Evolutionary conservation across 2,329 filamentous ascomycete species (phyloP).

Genomic region (Lomentospora prolificans): DNA sequence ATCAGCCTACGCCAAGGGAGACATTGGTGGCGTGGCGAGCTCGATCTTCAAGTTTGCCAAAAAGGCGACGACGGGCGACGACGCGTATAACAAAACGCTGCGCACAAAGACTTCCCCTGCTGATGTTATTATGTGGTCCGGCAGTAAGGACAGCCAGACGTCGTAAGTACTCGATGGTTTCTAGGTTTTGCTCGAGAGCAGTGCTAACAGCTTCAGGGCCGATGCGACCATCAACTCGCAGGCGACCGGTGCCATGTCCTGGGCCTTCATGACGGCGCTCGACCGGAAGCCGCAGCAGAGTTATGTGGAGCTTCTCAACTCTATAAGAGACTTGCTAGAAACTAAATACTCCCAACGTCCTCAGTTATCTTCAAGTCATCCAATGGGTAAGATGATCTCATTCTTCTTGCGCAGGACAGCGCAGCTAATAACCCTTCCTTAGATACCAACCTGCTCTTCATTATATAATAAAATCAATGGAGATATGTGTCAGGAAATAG

Average conservation of each 20-base stretch:
- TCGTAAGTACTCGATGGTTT: constrained; percentile 42
- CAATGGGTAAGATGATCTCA: constrained; percentile 61
- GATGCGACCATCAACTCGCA: constrained; percentile 75
- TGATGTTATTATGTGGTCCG: constrained; percentile 89
- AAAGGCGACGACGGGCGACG: constrained; percentile 59
- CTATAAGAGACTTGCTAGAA: constrained; percentile 73
- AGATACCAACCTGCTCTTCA: constrained; percentile 56
- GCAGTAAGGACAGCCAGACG: constrained; percentile 82
- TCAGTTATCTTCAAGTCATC: constrained; percentile 84
- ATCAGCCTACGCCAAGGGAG: constrained; percentile 66
- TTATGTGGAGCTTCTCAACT: constrained; percentile 83
- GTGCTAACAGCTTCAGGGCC: constrained; percentile 39
- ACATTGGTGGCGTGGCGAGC: constrained; percentile 66
- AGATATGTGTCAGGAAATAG: background rate
- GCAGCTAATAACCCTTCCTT: too few species aligned
- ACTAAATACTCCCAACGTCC: constrained; percentile 80
- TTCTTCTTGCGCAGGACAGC: too few species aligned
- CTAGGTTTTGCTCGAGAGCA: too few species aligned
- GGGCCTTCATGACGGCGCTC: constrained; percentile 77
- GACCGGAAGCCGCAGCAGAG: constrained; percentile 85
- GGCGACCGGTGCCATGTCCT: constrained; percentile 88
- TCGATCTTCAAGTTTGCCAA: constrained; percentile 71
- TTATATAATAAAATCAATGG: constrained; percentile 38
- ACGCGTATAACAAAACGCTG: constrained; percentile 62
- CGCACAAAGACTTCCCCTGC: constrained; percentile 80